Conservation (phyloP, 305 asterid species). For the Stenogyne calaminthoides region DNA sequence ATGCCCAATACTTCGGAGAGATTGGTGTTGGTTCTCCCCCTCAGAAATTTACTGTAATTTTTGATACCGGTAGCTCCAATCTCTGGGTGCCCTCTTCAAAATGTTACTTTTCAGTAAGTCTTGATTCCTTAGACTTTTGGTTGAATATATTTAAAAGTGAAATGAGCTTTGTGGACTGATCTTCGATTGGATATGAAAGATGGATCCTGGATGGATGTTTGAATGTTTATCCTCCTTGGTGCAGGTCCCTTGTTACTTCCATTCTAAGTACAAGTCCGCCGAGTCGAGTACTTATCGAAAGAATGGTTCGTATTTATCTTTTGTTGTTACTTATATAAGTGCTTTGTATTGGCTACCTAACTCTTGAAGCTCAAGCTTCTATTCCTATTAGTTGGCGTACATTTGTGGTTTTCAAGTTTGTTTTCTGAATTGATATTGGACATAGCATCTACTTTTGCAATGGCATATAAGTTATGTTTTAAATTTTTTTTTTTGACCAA, state of each 20-base stretch:
- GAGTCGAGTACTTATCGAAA: constrained; percentile 72
- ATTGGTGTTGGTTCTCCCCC: constrained; percentile 88
- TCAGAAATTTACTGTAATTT: constrained; percentile 88
- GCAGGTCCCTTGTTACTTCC: constrained; percentile 85
- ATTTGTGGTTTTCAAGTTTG: not conserved
- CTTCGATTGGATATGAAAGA: not conserved
- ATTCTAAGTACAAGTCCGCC: constrained; percentile 78
- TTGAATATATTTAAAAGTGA: not conserved
- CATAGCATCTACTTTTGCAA: not conserved
- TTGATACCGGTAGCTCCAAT: constrained; percentile 93
- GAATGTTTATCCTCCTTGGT: constrained; percentile 20
- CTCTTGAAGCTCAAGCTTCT: not conserved
- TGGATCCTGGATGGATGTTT: not conserved
- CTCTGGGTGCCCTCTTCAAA: constrained; percentile 94
- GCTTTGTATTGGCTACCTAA: not conserved
- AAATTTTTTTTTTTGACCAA: not conserved
- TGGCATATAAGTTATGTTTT: not conserved
- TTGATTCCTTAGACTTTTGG: not conserved
- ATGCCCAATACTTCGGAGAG: constrained; percentile 97
- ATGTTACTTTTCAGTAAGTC: constrained; percentile 85
- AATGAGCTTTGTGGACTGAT: not conserved
- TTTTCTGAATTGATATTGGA: not conserved
- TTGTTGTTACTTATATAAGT: not conserved
- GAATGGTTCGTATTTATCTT: constrained; percentile 59
- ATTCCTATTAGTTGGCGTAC: not conserved